Evolutionary conservation across 192 early-diverging fungal genomes (phyloP), one percentile per base, ranked within the genome.

Genomic region (Dispira parvispora): DNA sequence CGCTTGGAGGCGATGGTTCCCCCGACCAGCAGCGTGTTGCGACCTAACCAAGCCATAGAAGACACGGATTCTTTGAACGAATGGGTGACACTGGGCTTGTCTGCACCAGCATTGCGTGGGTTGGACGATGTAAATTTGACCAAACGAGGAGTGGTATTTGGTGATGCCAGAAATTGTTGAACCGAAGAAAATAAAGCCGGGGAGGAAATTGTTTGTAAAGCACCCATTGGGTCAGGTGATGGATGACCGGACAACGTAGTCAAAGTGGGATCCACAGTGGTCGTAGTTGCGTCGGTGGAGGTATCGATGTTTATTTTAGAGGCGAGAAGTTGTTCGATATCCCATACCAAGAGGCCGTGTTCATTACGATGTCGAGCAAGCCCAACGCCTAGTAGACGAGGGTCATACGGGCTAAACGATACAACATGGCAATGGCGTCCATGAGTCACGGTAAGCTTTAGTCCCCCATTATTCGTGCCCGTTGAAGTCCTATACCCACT

Each of bases 1-100:
- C 18, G 53, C 21, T 25, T 0, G 20, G 53, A 21, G 8, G 53
- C 53, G 23, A 21, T 21, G 8, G 28, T 27, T 23, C 53, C 53
- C 25, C 53, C 53, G 25, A 23, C 53, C 23, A 55, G 53, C 23
- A 55, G 53, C 18, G 3, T 14, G 18, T 18, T 23, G 20, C 1
- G 53, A 28, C 12, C 53, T 28, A 55, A 25, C 53, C 53, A 55
- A 9, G 53, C 53, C 1, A 55, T 26, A 3, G 53, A 14, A 21
- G 53, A 14, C 16, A 55, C 53, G 25, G 53, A 55, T 26, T 55
- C 53, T 25, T 55, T 18, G 53, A 55, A 55, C 23, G 53, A 55
- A 25, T 3, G 28, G 13, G 25, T 26, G 9, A 13, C 53, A 13
- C 21, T 28, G 11, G 53, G 53, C 9, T 28, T 21, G 53, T 55